Conservation (phyloP, 371 early-diverging fungal species). For the Gilbertella persicaria region DNA sequence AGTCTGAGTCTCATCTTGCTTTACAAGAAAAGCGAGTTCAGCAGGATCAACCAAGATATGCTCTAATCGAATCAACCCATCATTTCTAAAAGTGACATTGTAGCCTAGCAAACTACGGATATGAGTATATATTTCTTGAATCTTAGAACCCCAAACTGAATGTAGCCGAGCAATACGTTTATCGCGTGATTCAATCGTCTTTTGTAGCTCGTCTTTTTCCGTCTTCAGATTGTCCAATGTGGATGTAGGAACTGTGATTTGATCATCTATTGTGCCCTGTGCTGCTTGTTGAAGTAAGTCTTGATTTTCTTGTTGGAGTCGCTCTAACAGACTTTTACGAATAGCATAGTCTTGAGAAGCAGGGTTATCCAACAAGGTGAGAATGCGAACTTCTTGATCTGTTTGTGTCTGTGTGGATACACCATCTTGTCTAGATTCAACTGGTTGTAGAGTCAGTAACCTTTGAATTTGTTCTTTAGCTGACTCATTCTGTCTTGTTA, state of each 20-base stretch:
- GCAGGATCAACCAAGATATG: constrained; percentile 59
- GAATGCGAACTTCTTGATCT: constrained; percentile 33
- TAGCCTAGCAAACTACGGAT: constrained; percentile 65
- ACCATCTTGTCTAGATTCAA: neutral
- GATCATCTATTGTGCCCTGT: constrained; percentile 35
- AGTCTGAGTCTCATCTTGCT: constrained; percentile 31
- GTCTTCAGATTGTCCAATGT: constrained; percentile 57
- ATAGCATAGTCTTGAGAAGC: constrained; percentile 63
- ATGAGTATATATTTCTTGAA: constrained; percentile 64
- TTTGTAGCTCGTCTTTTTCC: constrained; percentile 51
- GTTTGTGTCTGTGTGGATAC: neutral
- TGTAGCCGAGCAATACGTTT: constrained; percentile 70
- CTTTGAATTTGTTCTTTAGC: neutral
- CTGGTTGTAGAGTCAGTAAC: neutral
- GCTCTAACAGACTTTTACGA: constrained; percentile 62
- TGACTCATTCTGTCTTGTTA: constrained; percentile 1
- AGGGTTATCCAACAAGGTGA: constrained; percentile 78
- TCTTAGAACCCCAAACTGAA: constrained; percentile 62
- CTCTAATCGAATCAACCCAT: constrained; percentile 70
- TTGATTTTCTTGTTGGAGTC: constrained; percentile 62
- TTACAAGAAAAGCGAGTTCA: constrained; percentile 68
- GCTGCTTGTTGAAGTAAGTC: neutral
- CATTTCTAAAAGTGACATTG: constrained; percentile 67
- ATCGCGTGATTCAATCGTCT: constrained; percentile 48
- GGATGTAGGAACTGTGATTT: constrained; percentile 50